Conservation (phyloP, 768 basidiomycete species). For the Amanita phalloides region DNA sequence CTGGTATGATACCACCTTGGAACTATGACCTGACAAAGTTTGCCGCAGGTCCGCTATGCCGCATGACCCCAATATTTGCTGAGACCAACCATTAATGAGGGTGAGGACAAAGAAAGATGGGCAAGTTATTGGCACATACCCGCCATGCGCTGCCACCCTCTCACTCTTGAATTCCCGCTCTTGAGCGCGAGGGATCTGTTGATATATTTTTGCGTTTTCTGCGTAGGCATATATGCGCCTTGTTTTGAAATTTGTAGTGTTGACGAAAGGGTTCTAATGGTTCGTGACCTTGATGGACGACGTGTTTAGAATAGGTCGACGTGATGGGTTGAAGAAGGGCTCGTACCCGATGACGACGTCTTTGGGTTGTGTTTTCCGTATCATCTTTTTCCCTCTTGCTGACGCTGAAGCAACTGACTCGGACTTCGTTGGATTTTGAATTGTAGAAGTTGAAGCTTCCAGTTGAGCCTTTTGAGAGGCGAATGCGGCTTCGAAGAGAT, state of each 20-base stretch:
- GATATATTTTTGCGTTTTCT: neutral
- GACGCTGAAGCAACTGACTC: neutral
- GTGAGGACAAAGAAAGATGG: neutral
- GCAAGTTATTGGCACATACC: neutral
- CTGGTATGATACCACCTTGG: too few species aligned
- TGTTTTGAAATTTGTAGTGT: neutral
- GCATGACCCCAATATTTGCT: neutral
- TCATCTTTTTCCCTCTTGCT: neutral
- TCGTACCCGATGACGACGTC: slow-evolving; percentile 5
- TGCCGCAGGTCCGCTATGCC: neutral
- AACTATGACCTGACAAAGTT: neutral
- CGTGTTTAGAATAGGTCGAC: neutral
- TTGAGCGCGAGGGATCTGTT: neutral
- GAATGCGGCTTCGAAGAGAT: slow-evolving; percentile 5
- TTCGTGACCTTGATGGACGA: neutral
- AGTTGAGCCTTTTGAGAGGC: neutral
- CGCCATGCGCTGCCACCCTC: slow-evolving; percentile 2
- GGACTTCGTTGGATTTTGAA: neutral
- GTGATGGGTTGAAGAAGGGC: neutral
- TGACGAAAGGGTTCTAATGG: slow-evolving; percentile 1
- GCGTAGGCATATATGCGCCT: neutral
- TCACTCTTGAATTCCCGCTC: neutral
- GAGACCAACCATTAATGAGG: neutral
- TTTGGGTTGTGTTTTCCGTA: neutral
- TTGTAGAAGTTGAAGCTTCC: neutral